These are phyloP conservation scores for Magnusiomyces sp. DNA, from an alignment of 1,139 yeast species.

Conservation along the genomic window DNA sequence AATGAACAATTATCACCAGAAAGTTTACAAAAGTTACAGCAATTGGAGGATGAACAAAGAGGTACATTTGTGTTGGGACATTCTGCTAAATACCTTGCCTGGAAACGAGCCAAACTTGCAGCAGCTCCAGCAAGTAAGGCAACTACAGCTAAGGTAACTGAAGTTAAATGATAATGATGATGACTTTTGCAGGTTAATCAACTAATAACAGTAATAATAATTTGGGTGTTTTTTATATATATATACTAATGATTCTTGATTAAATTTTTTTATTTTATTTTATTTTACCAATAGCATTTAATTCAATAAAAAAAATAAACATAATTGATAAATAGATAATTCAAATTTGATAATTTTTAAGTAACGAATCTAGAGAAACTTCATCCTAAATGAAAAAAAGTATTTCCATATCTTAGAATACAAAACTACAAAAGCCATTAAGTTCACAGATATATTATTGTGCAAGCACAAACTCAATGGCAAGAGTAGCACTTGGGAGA, in stretches of 20 bases:
- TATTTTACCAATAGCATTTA: too few relatives aligned
- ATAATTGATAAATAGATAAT: not conserved
- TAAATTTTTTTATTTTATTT: too few relatives aligned
- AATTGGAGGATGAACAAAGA: conserved; percentile 20
- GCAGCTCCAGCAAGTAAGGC: not conserved
- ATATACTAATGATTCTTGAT: not conserved
- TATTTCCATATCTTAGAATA: too few relatives aligned
- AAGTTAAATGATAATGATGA: not conserved
- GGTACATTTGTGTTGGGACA: conserved; percentile 43
- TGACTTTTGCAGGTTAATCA: too few relatives aligned
- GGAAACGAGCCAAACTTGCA: conserved; percentile 37
- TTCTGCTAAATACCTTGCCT: conserved; percentile 60
- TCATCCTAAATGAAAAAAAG: not conserved
- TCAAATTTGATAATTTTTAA: too few relatives aligned
- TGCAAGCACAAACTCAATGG: too few relatives aligned
- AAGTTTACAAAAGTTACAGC: conserved; percentile 19
- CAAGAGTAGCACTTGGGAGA: too few relatives aligned
- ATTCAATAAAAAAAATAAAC: not conserved
- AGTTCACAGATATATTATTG: too few relatives aligned
- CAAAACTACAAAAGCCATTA: too few relatives aligned
- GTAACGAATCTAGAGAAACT: too few relatives aligned
- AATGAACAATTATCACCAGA: not conserved
- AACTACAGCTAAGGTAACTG: not conserved
- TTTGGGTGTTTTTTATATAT: not conserved
- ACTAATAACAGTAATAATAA: not conserved